Evolutionary conservation across 1,139 yeast genomes (phyloP).

Genomic region (Pichia sp.): DNA sequence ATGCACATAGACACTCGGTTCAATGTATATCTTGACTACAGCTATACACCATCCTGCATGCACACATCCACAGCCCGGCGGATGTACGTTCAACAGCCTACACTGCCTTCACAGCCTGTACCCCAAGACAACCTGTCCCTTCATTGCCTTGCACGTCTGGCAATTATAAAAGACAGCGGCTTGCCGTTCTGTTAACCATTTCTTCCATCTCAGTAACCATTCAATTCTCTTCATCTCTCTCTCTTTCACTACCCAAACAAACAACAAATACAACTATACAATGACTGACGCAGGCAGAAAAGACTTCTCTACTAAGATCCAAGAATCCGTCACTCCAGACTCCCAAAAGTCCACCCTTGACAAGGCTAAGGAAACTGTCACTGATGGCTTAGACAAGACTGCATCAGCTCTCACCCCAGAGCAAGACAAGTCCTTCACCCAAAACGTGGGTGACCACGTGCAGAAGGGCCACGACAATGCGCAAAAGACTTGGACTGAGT

Average conservation of each 20-base stretch:
- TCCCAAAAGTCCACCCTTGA: constrained; percentile 57
- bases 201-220: not conserved
- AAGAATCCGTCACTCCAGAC: constrained; percentile 68
- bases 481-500: constrained; percentile 19
- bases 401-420: constrained; percentile 58
- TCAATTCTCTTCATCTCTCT: not conserved
- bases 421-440: constrained; percentile 58
- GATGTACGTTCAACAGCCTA: too few relatives aligned
- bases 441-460: constrained; percentile 53
- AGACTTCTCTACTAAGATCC: constrained; percentile 57
- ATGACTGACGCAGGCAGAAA: constrained; percentile 83
- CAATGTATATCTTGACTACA: too few relatives aligned
- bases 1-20: too few relatives aligned
- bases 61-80: too few relatives aligned
- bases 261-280: constrained; percentile 8
- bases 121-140: not conserved
- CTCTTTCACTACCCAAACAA: not conserved
- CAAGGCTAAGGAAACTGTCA: constrained; percentile 63
- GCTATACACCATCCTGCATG: too few relatives aligned
- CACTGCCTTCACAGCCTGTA: too few relatives aligned
- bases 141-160: not conserved
- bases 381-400: constrained; percentile 57
- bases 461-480: constrained; percentile 25
- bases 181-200: not conserved
- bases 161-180: not conserved